Base-by-base conservation (phyloP, 352 stramenopile genomes). In the Hyaloperonospora brassicae region DNA sequence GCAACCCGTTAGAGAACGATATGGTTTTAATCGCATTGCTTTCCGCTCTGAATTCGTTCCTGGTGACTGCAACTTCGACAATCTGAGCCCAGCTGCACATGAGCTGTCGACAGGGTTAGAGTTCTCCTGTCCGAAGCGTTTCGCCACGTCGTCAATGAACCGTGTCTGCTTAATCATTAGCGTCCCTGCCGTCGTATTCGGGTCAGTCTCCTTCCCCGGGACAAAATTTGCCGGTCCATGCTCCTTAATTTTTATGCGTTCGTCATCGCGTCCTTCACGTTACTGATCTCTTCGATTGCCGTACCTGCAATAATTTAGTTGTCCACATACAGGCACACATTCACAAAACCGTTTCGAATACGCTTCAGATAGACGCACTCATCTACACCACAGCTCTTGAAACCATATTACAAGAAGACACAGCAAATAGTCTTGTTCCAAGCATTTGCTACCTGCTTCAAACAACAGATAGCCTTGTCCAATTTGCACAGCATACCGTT, bases 221-320 rank as follows among this genome's bases (percentile, higher is more conserved):
- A 68, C 58, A 25, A 66, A 66, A 22, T 57, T 65, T 2, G 40
- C 53, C 1, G 5, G 1, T 11, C 49, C 46, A 11, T 64, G 10
- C 11, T 64, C 58, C 27, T 66, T 64, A 42, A 66, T 70, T 23
- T 47, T 58, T 59, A 64, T 1, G 22, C 39, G 4, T 3, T 38
- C 30, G 53, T 54, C 17, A 60, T 6, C 10, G 31, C 11, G 0
- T 25, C 14, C 34, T 70, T 57, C 1, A 31, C 27, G 3, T 31
- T 7, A 31, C 27, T 3, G 27, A 31, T 31, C 3, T 31, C 27
- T 31, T 31, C 7, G 27, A 3, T 31, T 7, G 27, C 7, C 3
- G 7, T 31, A 31, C 3, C 27, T 8, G 27, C 27, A 8, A 31
- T 31, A 31, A 31, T 8, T 31, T 7, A 31, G 27, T 3, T 31